Evolutionary conservation across 495 filamentous ascomycete genomes (phyloP), one percentile per base, ranked within the genome.

Genomic region (Trichocladium uniseriatum): DNA sequence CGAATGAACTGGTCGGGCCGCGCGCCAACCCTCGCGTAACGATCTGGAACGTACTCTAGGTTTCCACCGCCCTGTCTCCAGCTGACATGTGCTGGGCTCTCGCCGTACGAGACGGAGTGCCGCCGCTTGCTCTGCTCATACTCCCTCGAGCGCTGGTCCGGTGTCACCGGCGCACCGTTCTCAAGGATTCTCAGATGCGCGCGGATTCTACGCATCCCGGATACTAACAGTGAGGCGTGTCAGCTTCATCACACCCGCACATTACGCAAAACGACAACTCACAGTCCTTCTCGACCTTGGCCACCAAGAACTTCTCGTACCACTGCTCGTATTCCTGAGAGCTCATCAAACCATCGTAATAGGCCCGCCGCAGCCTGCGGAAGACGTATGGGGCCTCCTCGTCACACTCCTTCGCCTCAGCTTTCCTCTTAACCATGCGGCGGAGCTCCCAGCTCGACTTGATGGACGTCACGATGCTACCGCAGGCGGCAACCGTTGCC

Each of bases 371-470:
- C 42, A 59, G 46, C 43, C 48, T 47, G 4, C 53, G 53, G 39
- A 59, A 59, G 20, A 59, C 18, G 39, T 52, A 52, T 4, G 56
- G 56, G 6, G 56, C 53, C 32, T 59, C 56, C 9, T 59, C 56
- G 11, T 56, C 53, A 16, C 45, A 50, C 32, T 52, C 53, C 8
- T 43, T 45, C 11, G 40, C 19, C 31, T 58, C 56, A 32, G 46
- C 36, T 44, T 54, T 61, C 31, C 37, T 35, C 52, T 54, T 58
- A 21, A 53, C 19, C 58, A 53, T 58, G 15, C 55, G 55, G 19
- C 58, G 55, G 18, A 58, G 50, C 49, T 61, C 56, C 49, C 49
- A 56, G 39, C 46, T 49, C 7, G 56, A 59, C 39, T 59, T 59
- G 56, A 59, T 52, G 16, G 56, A 59, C 8, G 56, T 59, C 38